These are phyloP conservation scores for Apophysomyces sp. DNA, from an alignment of 371 early-diverging fungal genomes.

Conservation along the genomic window DNA sequence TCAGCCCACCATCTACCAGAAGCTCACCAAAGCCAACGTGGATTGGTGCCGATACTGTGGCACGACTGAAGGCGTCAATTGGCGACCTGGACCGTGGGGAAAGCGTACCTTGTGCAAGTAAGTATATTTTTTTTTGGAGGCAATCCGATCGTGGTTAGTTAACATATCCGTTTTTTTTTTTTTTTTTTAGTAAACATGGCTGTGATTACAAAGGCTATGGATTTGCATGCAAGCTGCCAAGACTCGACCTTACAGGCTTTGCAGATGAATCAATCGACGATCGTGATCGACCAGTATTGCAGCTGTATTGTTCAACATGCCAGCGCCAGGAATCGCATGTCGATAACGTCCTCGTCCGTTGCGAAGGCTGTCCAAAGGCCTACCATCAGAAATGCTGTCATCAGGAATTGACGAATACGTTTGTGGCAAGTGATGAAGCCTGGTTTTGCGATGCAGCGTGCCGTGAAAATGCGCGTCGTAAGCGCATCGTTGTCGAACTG, in stretches of 20 bases:
- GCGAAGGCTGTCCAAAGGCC: constrained; percentile 87
- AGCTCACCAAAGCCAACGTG: constrained; percentile 60
- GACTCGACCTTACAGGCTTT: constrained; percentile 82
- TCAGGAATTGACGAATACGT: constrained; percentile 50
- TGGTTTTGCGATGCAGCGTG: constrained; percentile 80
- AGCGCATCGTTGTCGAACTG: constrained; percentile 63
- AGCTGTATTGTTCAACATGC: constrained; percentile 80
- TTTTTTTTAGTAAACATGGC: constrained; percentile 73
- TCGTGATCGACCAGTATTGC: constrained; percentile 85
- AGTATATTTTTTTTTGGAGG: constrained; percentile 16
- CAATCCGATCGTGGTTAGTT: neutral
- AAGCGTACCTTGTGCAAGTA: constrained; percentile 92
- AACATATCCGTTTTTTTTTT: constrained; percentile 4
- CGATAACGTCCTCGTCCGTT: constrained; percentile 72
- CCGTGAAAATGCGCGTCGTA: constrained; percentile 61
- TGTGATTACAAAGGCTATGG: constrained; percentile 95
- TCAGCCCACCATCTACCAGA: constrained; percentile 62
- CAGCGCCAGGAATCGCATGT: constrained; percentile 67
- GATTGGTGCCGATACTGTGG: constrained; percentile 96
- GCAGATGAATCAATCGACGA: constrained; percentile 72
- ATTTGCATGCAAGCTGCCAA: constrained; percentile 85
- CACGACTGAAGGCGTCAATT: constrained; percentile 89
- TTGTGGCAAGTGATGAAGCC: constrained; percentile 40
- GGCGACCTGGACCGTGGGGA: constrained; percentile 95
- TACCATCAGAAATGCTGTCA: constrained; percentile 71